Evolutionary conservation across 331 rosid species (phyloP), one percentile per base, ranked within the genome.

Genomic region (Prunus yedoensis): DNA sequence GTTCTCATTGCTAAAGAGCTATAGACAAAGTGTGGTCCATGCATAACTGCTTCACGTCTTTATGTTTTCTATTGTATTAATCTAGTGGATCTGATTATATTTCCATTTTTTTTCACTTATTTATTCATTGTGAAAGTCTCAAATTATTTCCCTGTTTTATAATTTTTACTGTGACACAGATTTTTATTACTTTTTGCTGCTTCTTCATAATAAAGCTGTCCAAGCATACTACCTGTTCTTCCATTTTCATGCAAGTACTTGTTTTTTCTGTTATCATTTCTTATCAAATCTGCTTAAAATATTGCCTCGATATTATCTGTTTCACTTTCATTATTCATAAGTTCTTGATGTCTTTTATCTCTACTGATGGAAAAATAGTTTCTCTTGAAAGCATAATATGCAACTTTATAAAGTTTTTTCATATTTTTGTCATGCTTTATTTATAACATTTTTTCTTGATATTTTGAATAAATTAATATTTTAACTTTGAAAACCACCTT

Each of bases 11-110:
- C 51, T 79, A 47, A 3, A 41, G 80, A 50, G 54, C 59, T 13
- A 25, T 27, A 10, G 76, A 43, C 25, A 17, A 73, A 70, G 68
- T 77, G 89, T 93, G 91, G 91, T 91, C 91, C 96, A 87, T 87
- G 83, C 92, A 70, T 56, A 53, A 5, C 43, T 38, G 43, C 43
- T 38, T 38, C 43, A 38, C 43, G 43, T 38, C 43, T 38, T 38
- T 38, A 38, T 38, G 43, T 6, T 38, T 38, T 38, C 43, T 38
- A 38, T 38, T 38, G 43, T 38, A 38, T 38, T 8, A 38, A 38
- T 38, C 43, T 38, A 38, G 9, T 38, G 43, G 43, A 38, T 38
- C 43, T 38, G 43, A 38, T 38, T 5, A n/a, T 51, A 4, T 53
- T 28, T 62, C 5, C 1, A 10, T 38, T 32, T 16, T 16, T 60